Evolutionary conservation across 2,329 filamentous ascomycete species (phyloP).

Genomic region (Colletotrichum gloeosporioides): DNA sequence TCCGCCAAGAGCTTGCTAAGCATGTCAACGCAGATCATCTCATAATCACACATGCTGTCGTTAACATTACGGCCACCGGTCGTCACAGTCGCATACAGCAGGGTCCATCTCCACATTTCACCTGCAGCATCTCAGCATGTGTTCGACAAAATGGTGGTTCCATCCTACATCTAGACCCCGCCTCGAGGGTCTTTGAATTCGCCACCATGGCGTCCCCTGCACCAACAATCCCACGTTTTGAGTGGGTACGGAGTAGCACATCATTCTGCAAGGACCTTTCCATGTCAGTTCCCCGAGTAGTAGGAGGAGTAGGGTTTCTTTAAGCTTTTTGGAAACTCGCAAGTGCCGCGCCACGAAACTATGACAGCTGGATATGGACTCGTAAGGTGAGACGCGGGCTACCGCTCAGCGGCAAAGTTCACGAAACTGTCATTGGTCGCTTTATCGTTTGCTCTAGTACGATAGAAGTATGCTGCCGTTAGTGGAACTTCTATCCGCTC

Average conservation of each 20-base stretch:
- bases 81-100: not conserved
- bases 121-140: not conserved
- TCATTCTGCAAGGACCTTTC: not conserved
- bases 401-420: not conserved
- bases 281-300: not conserved
- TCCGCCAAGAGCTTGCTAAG: not conserved
- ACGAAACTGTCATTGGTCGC: not conserved
- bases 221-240: not conserved
- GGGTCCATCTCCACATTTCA: not conserved
- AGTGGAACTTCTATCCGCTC: not conserved
- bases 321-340: not conserved
- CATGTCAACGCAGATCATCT: not conserved
- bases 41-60: not conserved
- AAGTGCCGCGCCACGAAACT: not conserved
- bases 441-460: not conserved
- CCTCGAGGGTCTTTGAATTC: not conserved
- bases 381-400: not conserved
- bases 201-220: not conserved
- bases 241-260: not conserved
- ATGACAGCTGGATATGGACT: not conserved
- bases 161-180: not conserved
- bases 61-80: not conserved
- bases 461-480: not conserved
- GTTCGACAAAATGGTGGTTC: not conserved
- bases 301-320: not conserved